A percentile compares a stretch with the other conserved stretches of the same genome.
These are phyloP conservation scores for Pichia nanzhaoensis DNA, from an alignment of 805 yeast genomes.

Conservation along the genomic window DNA sequence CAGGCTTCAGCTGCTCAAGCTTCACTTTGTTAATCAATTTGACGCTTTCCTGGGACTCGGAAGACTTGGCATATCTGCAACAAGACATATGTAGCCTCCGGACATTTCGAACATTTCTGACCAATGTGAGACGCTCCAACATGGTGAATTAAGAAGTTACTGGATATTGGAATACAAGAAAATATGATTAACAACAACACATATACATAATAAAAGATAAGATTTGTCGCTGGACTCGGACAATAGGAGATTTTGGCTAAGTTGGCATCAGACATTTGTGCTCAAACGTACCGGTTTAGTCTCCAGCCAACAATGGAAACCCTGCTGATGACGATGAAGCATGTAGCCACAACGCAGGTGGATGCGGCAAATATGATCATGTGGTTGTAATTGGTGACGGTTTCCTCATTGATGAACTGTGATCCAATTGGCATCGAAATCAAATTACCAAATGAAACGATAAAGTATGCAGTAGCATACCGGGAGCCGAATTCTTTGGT, in stretches of 20 bases:
- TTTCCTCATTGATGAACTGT: conserved; percentile 33
- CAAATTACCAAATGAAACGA: conserved; percentile 45
- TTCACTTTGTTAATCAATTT: not conserved
- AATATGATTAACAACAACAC: no score
- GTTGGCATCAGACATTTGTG: no score
- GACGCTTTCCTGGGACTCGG: not conserved
- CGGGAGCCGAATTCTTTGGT: conserved; percentile 59
- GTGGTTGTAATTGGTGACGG: conserved; percentile 19
- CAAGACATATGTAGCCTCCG: not conserved
- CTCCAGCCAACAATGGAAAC: conserved; percentile 15
- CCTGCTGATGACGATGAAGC: conserved; percentile 15
- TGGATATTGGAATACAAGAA: no score
- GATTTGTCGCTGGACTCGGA: no score
- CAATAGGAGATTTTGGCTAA: no score
- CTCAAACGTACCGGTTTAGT: conserved; percentile 27
- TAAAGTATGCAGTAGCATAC: conserved; percentile 60
- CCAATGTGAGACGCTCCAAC: no score
- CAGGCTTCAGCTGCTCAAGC: not conserved
- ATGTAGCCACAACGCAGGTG: conserved; percentile 17
- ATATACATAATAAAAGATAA: no score
- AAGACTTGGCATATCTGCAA: conserved; percentile 1
- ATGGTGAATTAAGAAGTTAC: no score
- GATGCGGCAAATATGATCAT: conserved; percentile 26
- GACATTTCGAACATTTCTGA: no score
- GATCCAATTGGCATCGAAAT: conserved; percentile 45